Conservation (phyloP, 352 stramenopile genomes). For the Phytopythium aichiense region DNA sequence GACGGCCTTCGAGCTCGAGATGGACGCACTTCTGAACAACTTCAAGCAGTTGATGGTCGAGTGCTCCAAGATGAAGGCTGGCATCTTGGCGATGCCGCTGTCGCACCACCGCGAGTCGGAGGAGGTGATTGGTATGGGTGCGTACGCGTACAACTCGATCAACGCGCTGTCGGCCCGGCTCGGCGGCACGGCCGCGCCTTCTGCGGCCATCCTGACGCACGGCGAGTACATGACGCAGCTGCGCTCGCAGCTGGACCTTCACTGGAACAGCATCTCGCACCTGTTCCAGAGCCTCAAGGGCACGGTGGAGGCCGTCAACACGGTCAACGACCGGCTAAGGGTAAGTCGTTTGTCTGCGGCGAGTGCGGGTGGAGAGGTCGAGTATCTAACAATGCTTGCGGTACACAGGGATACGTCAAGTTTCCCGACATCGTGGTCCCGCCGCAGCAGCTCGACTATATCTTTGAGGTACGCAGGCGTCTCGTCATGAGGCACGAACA, state of each 20-base stretch:
- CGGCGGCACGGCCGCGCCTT: conserved; percentile 49
- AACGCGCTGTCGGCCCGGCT: conserved; percentile 74
- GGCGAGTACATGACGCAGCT: conserved; percentile 88
- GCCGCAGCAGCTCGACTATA: conserved; percentile 82
- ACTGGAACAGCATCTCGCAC: conserved; percentile 85
- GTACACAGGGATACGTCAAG: conserved; percentile 61
- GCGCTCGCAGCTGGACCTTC: conserved; percentile 76
- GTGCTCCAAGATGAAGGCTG: conserved; percentile 76
- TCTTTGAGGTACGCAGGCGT: conserved; percentile 69
- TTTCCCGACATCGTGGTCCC: conserved; percentile 64
- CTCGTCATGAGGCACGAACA: too few relatives aligned
- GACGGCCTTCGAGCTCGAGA: conserved; percentile 59
- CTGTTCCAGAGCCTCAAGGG: conserved; percentile 77
- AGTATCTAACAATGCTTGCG: background rate
- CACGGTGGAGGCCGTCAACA: conserved; percentile 57
- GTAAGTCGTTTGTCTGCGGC: conserved; percentile 25
- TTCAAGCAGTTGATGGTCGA: conserved; percentile 80
- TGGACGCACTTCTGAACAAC: conserved; percentile 56
- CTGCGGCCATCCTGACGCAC: conserved; percentile 70
- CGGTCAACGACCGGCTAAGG: conserved; percentile 56
- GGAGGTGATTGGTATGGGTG: conserved; percentile 58
- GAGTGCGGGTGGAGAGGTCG: background rate
- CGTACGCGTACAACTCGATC: conserved; percentile 80
- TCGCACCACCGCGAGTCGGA: conserved; percentile 67
- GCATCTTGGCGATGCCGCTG: conserved; percentile 72